Evolutionary conservation across 208 protist genomes (phyloP).

Genomic region (Acanthamoeba castellanii): DNA sequence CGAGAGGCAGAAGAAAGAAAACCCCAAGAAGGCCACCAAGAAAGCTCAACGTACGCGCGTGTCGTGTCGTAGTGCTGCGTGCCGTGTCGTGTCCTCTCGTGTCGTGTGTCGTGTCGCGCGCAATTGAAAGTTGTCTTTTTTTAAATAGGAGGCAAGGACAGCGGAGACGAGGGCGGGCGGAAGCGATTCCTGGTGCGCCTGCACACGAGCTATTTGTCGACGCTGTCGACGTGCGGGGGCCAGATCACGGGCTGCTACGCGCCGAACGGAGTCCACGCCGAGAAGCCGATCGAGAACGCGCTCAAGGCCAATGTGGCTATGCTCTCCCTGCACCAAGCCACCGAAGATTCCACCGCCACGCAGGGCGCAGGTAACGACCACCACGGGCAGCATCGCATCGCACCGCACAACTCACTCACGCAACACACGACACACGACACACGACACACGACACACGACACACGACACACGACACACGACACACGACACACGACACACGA

Average conservation of each 20-base stretch:
- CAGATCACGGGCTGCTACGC: conserved; percentile 78
- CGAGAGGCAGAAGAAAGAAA: not conserved
- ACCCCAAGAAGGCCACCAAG: not conserved
- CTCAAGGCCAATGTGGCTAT: conserved; percentile 72
- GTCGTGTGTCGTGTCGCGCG: too few species aligned
- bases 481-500: too few species aligned
- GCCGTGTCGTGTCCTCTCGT: too few species aligned
- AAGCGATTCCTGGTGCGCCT: conserved; percentile 3
- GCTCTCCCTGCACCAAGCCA: conserved; percentile 43
- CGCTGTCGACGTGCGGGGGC: not conserved
- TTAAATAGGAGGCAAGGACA: not conserved
- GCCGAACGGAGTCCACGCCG: conserved; percentile 73
- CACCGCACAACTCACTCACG: not conserved
- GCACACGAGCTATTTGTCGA: conserved; percentile 12
- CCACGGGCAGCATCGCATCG: not conserved
- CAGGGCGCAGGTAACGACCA: not conserved
- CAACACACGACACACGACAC: too few species aligned
- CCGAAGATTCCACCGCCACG: not conserved
- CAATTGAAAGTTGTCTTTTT: too few species aligned
- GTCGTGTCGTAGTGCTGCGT: too few species aligned
- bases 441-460: too few species aligned
- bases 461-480: too few species aligned
- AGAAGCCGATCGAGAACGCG: conserved; percentile 76
- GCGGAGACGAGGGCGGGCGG: not conserved
- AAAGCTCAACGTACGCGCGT: not conserved